Evolutionary conservation across 495 filamentous ascomycete species (phyloP).

Genomic region (Thozetella sp.): DNA sequence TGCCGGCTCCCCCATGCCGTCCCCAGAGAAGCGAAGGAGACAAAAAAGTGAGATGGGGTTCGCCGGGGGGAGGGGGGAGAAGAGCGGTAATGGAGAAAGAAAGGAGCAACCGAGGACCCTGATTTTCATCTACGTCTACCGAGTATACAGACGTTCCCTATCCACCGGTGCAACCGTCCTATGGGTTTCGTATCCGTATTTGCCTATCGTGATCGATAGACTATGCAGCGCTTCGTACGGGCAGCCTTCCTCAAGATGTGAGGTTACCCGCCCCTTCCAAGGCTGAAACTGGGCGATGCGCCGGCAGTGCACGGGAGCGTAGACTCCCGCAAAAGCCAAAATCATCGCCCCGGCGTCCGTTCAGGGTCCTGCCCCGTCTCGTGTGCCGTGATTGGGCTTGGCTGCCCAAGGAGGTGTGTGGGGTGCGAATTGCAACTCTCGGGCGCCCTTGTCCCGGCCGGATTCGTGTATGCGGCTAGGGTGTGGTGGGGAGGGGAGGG

Average conservation of each 20-base stretch:
- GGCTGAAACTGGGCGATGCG: slow-evolving; percentile 11
- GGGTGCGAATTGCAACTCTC: neutral
- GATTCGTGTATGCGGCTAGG: no score
- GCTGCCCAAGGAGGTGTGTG: slow-evolving; percentile 8
- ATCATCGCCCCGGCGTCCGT: neutral
- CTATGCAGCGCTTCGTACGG: neutral
- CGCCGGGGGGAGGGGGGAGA: neutral
- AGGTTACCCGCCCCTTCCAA: slow-evolving; percentile 1
- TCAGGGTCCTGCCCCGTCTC: slow-evolving; percentile 12
- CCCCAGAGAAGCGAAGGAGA: neutral
- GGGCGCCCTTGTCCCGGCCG: neutral
- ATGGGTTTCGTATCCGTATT: neutral
- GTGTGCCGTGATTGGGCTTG: slow-evolving; percentile 21
- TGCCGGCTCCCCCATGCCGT: neutral
- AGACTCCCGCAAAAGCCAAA: slow-evolving; percentile 9
- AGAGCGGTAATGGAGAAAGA: no score
- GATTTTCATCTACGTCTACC: no score
- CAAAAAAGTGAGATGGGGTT: neutral
- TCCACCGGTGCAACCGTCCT: no score
- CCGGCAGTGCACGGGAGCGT: slow-evolving; percentile 1
- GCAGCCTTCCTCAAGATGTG: neutral
- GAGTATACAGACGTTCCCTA: no score
- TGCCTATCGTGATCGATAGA: no score
- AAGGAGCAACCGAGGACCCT: no score
- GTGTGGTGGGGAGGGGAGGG: no score